phyloP scores from a whole-genome alignment of 2,329 filamentous ascomycete species.

The Bisporella sp. region DNA sequence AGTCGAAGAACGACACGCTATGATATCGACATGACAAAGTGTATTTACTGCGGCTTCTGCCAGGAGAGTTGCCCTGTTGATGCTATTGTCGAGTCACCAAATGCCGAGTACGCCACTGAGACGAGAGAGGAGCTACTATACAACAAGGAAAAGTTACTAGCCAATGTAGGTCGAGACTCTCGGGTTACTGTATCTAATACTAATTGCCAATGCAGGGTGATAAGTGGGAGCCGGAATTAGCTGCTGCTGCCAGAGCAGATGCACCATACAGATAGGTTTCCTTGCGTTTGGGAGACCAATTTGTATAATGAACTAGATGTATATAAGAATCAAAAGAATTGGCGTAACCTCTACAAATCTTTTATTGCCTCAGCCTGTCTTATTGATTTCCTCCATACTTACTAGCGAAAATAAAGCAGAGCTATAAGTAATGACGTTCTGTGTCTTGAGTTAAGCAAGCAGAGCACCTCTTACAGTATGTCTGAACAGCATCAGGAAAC shows the following conservation, averaged over 20 bases:
- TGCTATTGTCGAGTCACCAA: slow-evolving; percentile 75
- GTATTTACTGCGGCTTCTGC: slow-evolving; percentile 99
- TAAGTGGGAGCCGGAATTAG: slow-evolving; percentile 90
- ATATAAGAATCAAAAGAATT: too few species aligned
- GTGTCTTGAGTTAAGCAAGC: too few species aligned
- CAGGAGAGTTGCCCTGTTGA: slow-evolving; percentile 98
- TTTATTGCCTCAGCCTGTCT: too few species aligned
- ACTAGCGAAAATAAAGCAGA: too few species aligned
- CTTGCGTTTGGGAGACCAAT: too few species aligned
- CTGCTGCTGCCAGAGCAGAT: slow-evolving; percentile 86
- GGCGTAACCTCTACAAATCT: too few species aligned
- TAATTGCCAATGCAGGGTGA: background rate
- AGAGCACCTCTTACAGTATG: too few species aligned
- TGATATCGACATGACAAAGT: slow-evolving; percentile 99
- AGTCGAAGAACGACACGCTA: slow-evolving; percentile 93
- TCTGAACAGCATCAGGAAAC: too few species aligned
- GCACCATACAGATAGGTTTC: slow-evolving; percentile 71
- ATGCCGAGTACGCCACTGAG: slow-evolving; percentile 69
- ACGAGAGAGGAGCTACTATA: slow-evolving; percentile 90
- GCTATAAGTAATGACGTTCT: too few species aligned
- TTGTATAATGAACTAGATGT: too few species aligned
- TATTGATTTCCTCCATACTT: too few species aligned
- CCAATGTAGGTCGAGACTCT: slow-evolving; percentile 50
- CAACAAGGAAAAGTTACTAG: slow-evolving; percentile 79
- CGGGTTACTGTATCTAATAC: background rate